Evolutionary conservation across 148 eudicot genomes (phyloP).

Genomic region (Vaccinium corymbosum): DNA sequence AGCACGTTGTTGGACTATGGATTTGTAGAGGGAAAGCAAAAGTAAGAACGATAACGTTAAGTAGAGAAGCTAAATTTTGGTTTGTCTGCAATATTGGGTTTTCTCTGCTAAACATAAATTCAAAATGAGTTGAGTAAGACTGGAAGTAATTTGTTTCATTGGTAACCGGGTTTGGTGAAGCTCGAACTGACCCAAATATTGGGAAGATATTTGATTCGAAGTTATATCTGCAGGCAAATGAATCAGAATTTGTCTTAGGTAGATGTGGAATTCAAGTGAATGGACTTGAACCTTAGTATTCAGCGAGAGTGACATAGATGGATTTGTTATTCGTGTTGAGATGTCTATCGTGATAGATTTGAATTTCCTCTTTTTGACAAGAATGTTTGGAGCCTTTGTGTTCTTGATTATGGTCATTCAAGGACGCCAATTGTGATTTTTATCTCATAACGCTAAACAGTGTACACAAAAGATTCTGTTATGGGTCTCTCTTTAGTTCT

Average conservation of each 20-base stretch:
- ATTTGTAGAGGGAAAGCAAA: not conserved
- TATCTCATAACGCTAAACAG: not conserved
- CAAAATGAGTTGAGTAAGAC: not conserved
- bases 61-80: not conserved
- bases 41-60: not conserved
- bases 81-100: not conserved
- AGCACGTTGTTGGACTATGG: not conserved
- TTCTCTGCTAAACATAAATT: not conserved
- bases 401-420: not conserved
- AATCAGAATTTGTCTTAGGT: not conserved
- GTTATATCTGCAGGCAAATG: not conserved
- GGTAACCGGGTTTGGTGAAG: not conserved
- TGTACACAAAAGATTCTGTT: not conserved
- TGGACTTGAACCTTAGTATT: not conserved
- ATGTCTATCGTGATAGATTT: too few relatives aligned
- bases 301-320: not conserved
- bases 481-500: not conserved
- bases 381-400: not conserved
- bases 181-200: not conserved
- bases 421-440: not conserved
- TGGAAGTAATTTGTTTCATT: not conserved
- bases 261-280: not conserved
- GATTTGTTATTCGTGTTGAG: too few relatives aligned
- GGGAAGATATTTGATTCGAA: not conserved
- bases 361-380: too few relatives aligned